Evolutionary conservation across 2,329 filamentous ascomycete species (phyloP), one percentile per base, ranked within the genome.

Genomic region (Lizonia empirigonia): DNA sequence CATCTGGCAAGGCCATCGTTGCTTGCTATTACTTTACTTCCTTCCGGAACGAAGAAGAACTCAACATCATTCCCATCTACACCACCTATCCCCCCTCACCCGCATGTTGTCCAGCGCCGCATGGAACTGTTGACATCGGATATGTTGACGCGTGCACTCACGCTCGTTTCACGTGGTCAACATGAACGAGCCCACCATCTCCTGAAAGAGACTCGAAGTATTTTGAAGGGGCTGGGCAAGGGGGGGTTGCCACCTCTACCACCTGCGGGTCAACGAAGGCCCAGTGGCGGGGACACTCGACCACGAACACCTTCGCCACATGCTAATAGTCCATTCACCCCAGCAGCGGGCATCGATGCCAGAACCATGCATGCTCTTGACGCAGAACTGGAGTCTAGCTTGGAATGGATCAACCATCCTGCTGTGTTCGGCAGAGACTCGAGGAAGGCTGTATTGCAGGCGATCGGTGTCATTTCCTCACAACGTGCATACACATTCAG

Each of bases 121-220:
- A 99, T 99, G 94, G 94, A 99, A 74, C 80, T 99, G 23, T 82
- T 99, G 44, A 97, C 94, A 2, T 97, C 93, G 1, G 94, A 99
- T 71, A 99, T 99, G 94, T 83, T 99, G 57, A 96, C 91, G 7
- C 83, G 94, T 51, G 92, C 94, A 12, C 78, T 99, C 54, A 96
- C 91, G 0, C 82, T 99, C 16, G 92, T 97, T 16, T 90, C 90
- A 53, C 85, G 91, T 29, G 91, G 90, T 26, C 93, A 97, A 74
- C 90, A 97, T 70, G 94, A 99, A 67, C 88, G 92, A 27, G 94
- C 92, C 0, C 89, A 96, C 63, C 95, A 96, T 48, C 84, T 99
- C 3, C 81, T 99, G 29, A 90, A 88, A 58, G 94, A 99, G 77
- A 99, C 94, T 3, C 84, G 93, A 29, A 95, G 90, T 46, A 99